Base-by-base conservation (phyloP, 305 asterid species). In the Fraxinus sp. region DNA sequence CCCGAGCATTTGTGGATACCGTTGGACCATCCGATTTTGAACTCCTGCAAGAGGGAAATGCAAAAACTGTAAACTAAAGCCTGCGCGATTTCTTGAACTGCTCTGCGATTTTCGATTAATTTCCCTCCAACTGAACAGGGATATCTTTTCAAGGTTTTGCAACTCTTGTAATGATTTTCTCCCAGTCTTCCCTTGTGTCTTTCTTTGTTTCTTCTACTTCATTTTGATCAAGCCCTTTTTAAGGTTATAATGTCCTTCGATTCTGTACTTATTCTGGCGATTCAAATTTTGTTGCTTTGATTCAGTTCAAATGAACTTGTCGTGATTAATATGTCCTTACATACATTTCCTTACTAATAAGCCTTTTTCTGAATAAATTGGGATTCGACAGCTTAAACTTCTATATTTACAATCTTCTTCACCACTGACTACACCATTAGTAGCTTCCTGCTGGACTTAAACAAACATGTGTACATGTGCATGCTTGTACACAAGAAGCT, bases 1-100 rank as follows among this genome's bases (percentile, higher is more conserved):
- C 93, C 3, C 86, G 92, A 81, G 97, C 93, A 83, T 91, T 89
- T 78, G 70, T 85, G 16, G 91, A 92, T 68, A 66, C 87, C 33
- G 86, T 79, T 36, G 92, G 86, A 22, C 92, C 96, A 55, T 90
- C 93, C 26, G 85, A 81, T 66, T 89, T 90, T 55, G 16, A 46
- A 13, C 6, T 46, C 57, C 6, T 46, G 57, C 18, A 46, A 46
- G 18, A 13, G 13, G 57, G 6, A 13, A 84, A 77, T 62, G 72
- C 70, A 30, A 70, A 79, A 68, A 24, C 82, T 4, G 6, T 33
- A 5, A 46, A 46, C 57, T 46, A n/a, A 46, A 13, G 57, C 57
- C 57, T 46, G 57, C 18, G 4, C 64, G 3, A 52, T 52, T 16
- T 52, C 3, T 52, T 52, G 64, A 68, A 71, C 73, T 18, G 79